These are phyloP conservation scores for Fusarium protoensiforme DNA, from an alignment of 2,329 filamentous ascomycete species.

Conservation along the genomic window DNA sequence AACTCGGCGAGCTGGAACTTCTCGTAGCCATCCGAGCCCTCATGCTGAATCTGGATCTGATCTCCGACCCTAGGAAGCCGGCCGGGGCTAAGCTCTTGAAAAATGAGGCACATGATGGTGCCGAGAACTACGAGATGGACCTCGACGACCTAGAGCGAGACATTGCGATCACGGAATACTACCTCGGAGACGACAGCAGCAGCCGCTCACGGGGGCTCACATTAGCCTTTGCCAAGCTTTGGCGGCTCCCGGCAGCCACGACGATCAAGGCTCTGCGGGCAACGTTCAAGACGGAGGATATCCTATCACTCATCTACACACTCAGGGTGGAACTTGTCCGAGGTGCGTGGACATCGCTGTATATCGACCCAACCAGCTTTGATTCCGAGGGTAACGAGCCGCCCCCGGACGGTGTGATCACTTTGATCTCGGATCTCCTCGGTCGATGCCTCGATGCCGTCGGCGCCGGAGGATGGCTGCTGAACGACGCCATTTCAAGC, in stretches of 20 bases:
- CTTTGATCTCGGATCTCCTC: conserved; percentile 77
- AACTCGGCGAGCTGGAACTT: conserved; percentile 73
- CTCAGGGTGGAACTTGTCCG: conserved; percentile 78
- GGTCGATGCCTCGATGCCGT: conserved; percentile 81
- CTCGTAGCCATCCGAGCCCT: conserved; percentile 73
- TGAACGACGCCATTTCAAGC: conserved; percentile 66
- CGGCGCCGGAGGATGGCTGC: conserved; percentile 78
- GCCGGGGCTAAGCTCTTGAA: conserved; percentile 47
- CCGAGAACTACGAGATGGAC: conserved; percentile 59
- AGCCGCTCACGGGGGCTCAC: conserved; percentile 73
- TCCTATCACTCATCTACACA: conserved; percentile 77
- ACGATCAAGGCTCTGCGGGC: conserved; percentile 73
- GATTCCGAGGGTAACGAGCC: conserved; percentile 54
- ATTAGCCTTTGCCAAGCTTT: conserved; percentile 75
- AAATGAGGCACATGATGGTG: conserved; percentile 43
- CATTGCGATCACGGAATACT: conserved; percentile 74
- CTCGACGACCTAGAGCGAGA: conserved; percentile 72
- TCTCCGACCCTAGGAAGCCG: conserved; percentile 54
- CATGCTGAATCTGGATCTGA: conserved; percentile 75
- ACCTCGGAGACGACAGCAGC: conserved; percentile 72
- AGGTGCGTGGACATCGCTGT: conserved; percentile 80
- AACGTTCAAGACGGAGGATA: conserved; percentile 73
- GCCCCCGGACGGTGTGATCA: conserved; percentile 75
- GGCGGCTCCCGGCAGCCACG: conserved; percentile 68
- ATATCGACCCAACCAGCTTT: conserved; percentile 68